A percentile compares a stretch with the other conserved stretches of the same genome.
phyloP scores from a whole-genome alignment of 2,329 filamentous ascomycete species.

The Fusarium sp. region DNA sequence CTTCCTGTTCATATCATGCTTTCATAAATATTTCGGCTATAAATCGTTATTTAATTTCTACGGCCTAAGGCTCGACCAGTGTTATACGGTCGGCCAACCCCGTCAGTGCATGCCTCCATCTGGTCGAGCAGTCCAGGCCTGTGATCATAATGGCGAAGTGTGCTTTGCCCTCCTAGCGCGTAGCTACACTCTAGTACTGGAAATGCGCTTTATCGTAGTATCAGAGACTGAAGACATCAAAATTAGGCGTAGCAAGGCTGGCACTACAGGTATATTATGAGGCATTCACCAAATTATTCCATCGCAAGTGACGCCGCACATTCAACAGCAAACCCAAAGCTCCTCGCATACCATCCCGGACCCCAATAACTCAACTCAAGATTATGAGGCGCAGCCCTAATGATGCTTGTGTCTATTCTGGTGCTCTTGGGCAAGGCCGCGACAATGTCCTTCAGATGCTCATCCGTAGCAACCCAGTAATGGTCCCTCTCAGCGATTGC shows the following conservation, averaged over 20 bases:
- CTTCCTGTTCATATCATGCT: accelerated
- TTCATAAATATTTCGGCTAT: not conserved
- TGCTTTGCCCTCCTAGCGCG: no score
- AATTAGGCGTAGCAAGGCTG: not conserved
- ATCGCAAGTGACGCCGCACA: constrained; percentile 28
- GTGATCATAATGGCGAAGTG: no score
- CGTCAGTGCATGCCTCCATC: not conserved
- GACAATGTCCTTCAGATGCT: constrained; percentile 28
- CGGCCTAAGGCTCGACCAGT: not conserved
- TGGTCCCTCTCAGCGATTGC: constrained; percentile 21
- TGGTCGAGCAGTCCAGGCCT: not conserved
- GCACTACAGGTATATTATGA: not conserved
- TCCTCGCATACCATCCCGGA: constrained; percentile 33
- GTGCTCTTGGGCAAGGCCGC: constrained; percentile 17
- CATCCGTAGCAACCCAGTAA: constrained; percentile 34
- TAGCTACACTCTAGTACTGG: not conserved
- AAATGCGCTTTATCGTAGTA: not conserved
- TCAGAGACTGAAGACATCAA: not conserved
- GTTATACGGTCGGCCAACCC: not conserved
- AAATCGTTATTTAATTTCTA: not conserved
- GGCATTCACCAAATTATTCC: no score
- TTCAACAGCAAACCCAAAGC: constrained; percentile 37
- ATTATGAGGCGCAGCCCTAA: constrained; percentile 33
- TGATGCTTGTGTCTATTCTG: constrained; percentile 32
- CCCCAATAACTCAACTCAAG: constrained; percentile 38